Conservation (phyloP, 805 yeast genomes). For the Spathaspora arborariae region DNA sequence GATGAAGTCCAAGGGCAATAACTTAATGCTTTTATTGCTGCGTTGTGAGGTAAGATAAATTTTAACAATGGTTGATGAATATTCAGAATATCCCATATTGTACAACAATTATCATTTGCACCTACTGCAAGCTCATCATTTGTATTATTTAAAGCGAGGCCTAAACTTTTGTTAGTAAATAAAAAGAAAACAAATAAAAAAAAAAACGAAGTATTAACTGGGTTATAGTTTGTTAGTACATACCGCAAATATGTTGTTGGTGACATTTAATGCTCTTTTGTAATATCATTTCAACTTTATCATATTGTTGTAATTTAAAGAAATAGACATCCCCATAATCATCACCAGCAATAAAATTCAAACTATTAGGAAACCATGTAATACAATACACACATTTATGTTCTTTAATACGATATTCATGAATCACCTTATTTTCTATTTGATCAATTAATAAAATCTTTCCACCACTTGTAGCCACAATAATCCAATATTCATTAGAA, state of each 20-base stretch:
- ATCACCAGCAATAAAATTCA: conserved; percentile 58
- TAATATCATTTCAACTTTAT: conserved; percentile 3
- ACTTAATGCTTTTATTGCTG: conserved; percentile 88
- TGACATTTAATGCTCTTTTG: conserved; percentile 21
- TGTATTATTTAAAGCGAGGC: conserved; percentile 56
- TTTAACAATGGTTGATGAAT: conserved; percentile 38
- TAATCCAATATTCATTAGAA: conserved; percentile 43
- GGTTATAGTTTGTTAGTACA: conserved; percentile 14
- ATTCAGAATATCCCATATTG: conserved; percentile 65
- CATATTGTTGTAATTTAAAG: conserved; percentile 26
- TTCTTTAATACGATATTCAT: conserved; percentile 13
- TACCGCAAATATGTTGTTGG: conserved; percentile 38
- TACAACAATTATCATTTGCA: conserved; percentile 77
- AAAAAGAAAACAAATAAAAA: no score
- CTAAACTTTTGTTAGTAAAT: conserved; percentile 27
- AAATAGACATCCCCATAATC: conserved; percentile 56
- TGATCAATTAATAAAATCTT: conserved; percentile 45
- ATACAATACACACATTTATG: conserved; percentile 51
- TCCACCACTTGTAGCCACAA: conserved; percentile 61
- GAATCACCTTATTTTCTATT: conserved; percentile 13
- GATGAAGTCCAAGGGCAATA: conserved; percentile 88
- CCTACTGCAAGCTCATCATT: conserved; percentile 68
- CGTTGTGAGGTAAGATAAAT: conserved; percentile 59
- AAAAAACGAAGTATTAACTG: no score
- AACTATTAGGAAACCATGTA: conserved; percentile 50